Base-by-base conservation (phyloP, 2,329 filamentous ascomycete species). In the Aspergillus vadensis region DNA sequence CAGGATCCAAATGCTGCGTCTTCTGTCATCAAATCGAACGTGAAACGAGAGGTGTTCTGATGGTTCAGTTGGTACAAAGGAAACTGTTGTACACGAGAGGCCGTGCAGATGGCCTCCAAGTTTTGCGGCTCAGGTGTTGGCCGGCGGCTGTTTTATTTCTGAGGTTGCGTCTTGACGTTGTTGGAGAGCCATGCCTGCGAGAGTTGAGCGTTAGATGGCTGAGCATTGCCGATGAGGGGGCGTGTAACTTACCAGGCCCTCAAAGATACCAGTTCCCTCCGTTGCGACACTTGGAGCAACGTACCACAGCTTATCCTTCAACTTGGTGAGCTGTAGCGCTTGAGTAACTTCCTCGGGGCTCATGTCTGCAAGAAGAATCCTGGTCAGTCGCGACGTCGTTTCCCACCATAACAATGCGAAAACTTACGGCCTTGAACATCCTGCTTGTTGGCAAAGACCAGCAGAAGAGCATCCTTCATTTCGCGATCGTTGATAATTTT, bases 381-480 rank as follows among this genome's bases (percentile, higher is more conserved):
- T 55, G 58, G 63, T 67, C 50, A 72, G 66, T 63, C 4, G 39
- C 47, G n/a, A 30, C 14, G 27, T 9, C 17, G 7, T 50, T 58
- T 15, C 23, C 38, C 14, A 27, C 17, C 1, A 30, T 49, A 44
- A 21, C 36, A 48, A 54, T 10, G 57, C 47, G 51, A 14, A 58
- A 38, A 79, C 83, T 59, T 80, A 91, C 91, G 88, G 74, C 91
- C 91, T 61, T 86, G 83, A 70, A 98, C 83, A 86, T 99, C 95
- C 81, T 98, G 95, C 86, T 99, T 99, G 84, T 99, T 99, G 74
- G 95, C 95, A 78, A 99, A 98, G 44, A 99, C 94, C 63, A 98
- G 82, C 70, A 99, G 82, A 70, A 98, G 83, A 63, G 92, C 93
- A 75, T 98, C 94, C 81, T 95, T 93, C 88, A 98, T 94, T 84